Base-by-base conservation (phyloP, 2,329 filamentous ascomycete genomes). In the Ascochyta lentis region DNA sequence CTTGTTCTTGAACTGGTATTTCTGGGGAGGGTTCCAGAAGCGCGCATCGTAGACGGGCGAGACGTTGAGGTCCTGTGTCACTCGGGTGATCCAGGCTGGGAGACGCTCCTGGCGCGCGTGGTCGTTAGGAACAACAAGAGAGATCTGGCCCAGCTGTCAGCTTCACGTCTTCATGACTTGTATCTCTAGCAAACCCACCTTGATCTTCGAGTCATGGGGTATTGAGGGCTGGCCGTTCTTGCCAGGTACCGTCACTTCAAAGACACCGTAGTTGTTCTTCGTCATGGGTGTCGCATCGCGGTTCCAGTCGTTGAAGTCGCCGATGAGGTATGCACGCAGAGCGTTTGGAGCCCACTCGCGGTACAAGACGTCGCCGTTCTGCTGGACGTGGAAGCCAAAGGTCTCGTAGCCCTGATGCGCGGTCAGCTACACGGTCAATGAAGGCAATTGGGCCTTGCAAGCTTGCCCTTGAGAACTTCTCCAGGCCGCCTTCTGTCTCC, bases 301-400 rank as follows among this genome's bases (percentile, higher is more conserved):
- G 74, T 96, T 87, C 95, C 95, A 99, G 65, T 86, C 85, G 78
- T 99, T 99, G 82, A 98, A 99, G 67, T 98, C 95, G 59, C 95
- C 95, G 66, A 96, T 89, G 48, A 99, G 84, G 73, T 88, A 92
- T 45, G 95, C 95, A 70, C 90, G 83, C 37, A 86, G 81, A 49
- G 92, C 94, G 80, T 92, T 96, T 24, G 95, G 93, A 1, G 95
- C 95, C 95, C 95, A 99, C 83, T 99, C 95, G 66, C 92, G 86
- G 77, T 99, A 99, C 54, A 84, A 82, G 64, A 99, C 92, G 75
- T 93, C 92, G 75, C 91, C 91, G 69, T 96, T 87, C 49, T 86
- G 80, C 71, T 89, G 84, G 57, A 95, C 88, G 65, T 91, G 92
- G 77, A 99, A 86, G 52, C 95, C 95, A 71, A 90, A 96, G 60